Evolutionary conservation across 768 basidiomycete genomes (phyloP), one percentile per base, ranked within the genome.

Genomic region (Mycena albidolilacea): DNA sequence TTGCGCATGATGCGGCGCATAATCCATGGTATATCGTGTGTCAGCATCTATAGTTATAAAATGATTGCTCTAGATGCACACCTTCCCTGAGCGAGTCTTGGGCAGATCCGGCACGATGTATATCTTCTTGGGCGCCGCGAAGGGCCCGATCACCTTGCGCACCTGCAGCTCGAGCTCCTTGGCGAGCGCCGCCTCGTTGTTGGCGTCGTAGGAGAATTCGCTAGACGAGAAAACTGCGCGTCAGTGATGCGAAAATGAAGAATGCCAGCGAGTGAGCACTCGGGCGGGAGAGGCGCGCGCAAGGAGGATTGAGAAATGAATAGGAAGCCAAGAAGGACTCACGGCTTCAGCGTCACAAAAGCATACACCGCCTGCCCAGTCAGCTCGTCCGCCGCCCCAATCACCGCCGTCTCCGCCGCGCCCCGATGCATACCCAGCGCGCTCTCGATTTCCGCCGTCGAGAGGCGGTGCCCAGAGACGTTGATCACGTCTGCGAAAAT

Each of bases 391-490:
- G 92, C 87, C 15, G 91, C 91, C 39, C 95, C 96, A 71, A 97
- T 95, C 48, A 96, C 96, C 80, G 97, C 97, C 10, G 97, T 96
- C 87, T 99, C 97, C 7, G 97, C 97, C 39, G 98, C 96, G 69
- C 97, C 97, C 78, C 91, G 90, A 87, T 98, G 97, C 79, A 95
- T 84, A 82, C 99, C 98, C 57, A 99, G 88, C 7, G 97, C 97
- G 3, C 95, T 96, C 85, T 99, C 97, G 72, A 99, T 98, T 85
- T 99, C 97, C 67, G 97, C 97, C 5, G 97, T 99, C 54, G 96
- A 97, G 66, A 99, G 86, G 78, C 97, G 93, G 82, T 99, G 97
- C 1, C 97, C 97, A 52, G 97, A 97, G 41, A 98, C 97, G 83
- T 98, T 98, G 89, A 98, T 98, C 71, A 98, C 97, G 84, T 97